Evolutionary conservation across 495 filamentous ascomycete species (phyloP).

Genomic region (Cenococcum geophilum): DNA sequence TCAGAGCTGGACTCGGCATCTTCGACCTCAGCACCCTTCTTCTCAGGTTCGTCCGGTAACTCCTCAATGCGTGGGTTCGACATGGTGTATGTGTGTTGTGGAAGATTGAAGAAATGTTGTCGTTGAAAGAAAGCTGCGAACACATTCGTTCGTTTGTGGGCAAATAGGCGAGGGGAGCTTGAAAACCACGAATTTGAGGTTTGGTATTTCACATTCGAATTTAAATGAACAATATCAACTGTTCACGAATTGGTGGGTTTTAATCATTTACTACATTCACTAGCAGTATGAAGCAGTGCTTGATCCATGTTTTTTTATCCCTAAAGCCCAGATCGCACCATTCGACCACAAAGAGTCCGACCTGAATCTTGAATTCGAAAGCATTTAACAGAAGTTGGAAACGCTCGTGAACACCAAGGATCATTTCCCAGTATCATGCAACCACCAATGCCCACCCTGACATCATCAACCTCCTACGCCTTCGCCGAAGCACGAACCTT

Average conservation of each 20-base stretch:
- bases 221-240: neutral
- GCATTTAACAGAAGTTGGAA: conserved; percentile 29
- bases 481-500: conserved; percentile 61
- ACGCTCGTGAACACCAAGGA: conserved; percentile 25
- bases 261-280: conserved; percentile 8
- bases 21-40: conserved; percentile 60
- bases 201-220: neutral
- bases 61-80: conserved; percentile 97
- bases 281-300: conserved; percentile 7
- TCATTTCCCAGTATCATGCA: conserved; percentile 12
- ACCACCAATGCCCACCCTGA: conserved; percentile 3
- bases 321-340: conserved; percentile 26
- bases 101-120: conserved; percentile 36
- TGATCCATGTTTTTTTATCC: conserved; percentile 3
- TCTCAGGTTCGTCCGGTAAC: conserved; percentile 83
- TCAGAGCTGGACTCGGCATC: conserved; percentile 73
- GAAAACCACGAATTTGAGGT: conserved; percentile 17
- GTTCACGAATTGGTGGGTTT: conserved; percentile 3
- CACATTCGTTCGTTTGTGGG: conserved; percentile 23
- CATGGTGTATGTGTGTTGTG: conserved; percentile 55
- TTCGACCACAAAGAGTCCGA: conserved; percentile 18
- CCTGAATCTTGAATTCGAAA: conserved; percentile 25
- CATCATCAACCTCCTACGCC: conserved; percentile 37
- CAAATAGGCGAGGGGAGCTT: conserved; percentile 24
- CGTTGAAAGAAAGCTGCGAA: conserved; percentile 8